phyloP scores from a whole-genome alignment of 1,284 basidiomycete genomes.

The Puccinia brachypodii region DNA sequence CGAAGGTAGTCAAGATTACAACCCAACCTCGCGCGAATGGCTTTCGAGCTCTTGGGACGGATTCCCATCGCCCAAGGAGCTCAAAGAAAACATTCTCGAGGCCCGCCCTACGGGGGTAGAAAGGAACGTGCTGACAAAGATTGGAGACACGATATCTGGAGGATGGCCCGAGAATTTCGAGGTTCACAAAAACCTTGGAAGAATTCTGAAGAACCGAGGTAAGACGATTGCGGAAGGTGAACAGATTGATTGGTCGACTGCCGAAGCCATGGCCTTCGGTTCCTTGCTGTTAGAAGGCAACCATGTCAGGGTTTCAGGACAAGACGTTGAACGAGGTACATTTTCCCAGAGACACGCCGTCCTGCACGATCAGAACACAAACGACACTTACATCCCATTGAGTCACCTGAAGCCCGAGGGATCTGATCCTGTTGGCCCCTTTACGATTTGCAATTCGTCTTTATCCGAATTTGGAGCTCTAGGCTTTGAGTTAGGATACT shows the following conservation, averaged over 20 bases:
- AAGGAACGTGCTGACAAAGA: conserved; percentile 73
- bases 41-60: conserved; percentile 96
- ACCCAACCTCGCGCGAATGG: conserved; percentile 92
- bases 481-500: conserved; percentile 98
- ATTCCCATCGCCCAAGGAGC: conserved; percentile 94
- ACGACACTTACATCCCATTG: conserved; percentile 83
- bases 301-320: conserved; percentile 93
- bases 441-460: conserved; percentile 95
- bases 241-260: conserved; percentile 99
- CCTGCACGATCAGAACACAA: conserved; percentile 91
- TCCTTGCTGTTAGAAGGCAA: conserved; percentile 87
- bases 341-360: conserved; percentile 99
- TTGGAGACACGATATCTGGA: conserved; percentile 79
- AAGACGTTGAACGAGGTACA: conserved; percentile 98
- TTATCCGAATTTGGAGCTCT: conserved; percentile 93
- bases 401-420: conserved; percentile 63
- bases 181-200: conserved; percentile 88
- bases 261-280: conserved; percentile 95
- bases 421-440: conserved; percentile 81
- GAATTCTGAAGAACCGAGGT: conserved; percentile 82
- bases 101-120: conserved; percentile 82
- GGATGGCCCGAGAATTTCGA: conserved; percentile 65
- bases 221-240: conserved; percentile 86
- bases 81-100: conserved; percentile 87
- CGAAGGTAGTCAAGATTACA: conserved; percentile 86